Percentiles rank a stretch among this genome's conserved stretches.
Evolutionary conservation across 306 rosid genomes (phyloP).

Genomic region (Trifolium subterraneum): DNA sequence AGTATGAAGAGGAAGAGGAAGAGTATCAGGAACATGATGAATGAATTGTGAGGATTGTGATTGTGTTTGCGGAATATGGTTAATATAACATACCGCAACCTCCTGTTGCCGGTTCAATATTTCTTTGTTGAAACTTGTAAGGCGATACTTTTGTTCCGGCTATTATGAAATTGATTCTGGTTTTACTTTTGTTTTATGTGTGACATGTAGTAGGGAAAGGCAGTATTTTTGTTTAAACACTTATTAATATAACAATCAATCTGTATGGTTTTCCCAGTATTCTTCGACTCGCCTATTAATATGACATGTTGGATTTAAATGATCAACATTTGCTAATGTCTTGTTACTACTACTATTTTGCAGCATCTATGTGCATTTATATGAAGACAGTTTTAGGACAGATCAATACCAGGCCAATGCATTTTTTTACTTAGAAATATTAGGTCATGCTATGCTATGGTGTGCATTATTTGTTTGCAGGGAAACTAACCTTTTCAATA

Average conservation of each 20-base stretch:
- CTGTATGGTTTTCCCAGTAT: neutral
- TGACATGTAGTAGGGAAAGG: conserved; percentile 12
- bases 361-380: no score
- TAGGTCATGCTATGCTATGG: neutral
- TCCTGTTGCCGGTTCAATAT: conserved; percentile 62
- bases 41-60: neutral
- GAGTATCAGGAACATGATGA: neutral
- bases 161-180: conserved; percentile 34
- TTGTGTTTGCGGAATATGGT: neutral
- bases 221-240: conserved; percentile 14
- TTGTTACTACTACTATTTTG: no score
- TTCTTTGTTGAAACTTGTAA: conserved; percentile 4
- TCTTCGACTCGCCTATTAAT: no score
- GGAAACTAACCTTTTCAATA: neutral
- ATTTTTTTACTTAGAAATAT: no score
- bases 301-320: no score
- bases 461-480: neutral
- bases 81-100: conserved; percentile 50
- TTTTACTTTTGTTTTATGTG: conserved; percentile 24
- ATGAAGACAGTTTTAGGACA: neutral
- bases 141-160: conserved; percentile 41
- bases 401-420: no score
- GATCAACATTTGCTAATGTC: no score
- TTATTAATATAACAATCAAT: neutral
- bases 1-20: conserved; percentile 19